A percentile compares a stretch with the other conserved stretches of the same genome.
These are phyloP conservation scores for Zygosaccharomyces pseudorouxii DNA, from an alignment of 805 yeast species.

Conservation along the genomic window DNA sequence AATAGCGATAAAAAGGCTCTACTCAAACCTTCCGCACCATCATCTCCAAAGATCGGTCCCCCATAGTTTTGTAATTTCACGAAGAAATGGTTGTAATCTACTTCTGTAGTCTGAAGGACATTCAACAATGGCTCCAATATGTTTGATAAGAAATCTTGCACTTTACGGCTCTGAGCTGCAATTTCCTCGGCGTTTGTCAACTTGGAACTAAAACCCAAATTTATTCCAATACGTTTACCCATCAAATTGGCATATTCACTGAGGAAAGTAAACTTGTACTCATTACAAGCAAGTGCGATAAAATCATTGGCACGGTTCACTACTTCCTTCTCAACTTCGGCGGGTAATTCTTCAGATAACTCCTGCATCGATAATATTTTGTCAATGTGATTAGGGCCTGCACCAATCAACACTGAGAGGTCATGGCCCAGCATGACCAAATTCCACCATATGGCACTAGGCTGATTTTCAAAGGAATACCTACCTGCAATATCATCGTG, in stretches of 20 bases:
- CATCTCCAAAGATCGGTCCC: constrained; percentile 36
- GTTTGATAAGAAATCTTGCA: constrained; percentile 21
- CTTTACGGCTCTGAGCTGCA: constrained; percentile 11
- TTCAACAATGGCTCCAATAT: constrained; percentile 58
- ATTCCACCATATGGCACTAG: constrained; percentile 91
- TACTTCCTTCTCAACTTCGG: constrained; percentile 48
- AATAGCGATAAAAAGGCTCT: constrained; percentile 18
- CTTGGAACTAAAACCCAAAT: constrained; percentile 28
- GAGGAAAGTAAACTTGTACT: constrained; percentile 60
- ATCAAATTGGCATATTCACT: constrained; percentile 53
- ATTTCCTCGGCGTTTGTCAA: constrained; percentile 4
- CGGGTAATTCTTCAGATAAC: constrained; percentile 40
- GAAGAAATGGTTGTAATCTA: constrained; percentile 82
- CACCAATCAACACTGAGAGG: constrained; percentile 75
- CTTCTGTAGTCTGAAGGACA: constrained; percentile 52
- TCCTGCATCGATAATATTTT: constrained; percentile 34
- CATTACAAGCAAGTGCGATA: constrained; percentile 59
- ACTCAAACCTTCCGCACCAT: constrained; percentile 20
- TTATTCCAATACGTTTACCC: constrained; percentile 65
- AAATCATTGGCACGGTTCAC: constrained; percentile 58
- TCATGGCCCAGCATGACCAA: constrained; percentile 79
- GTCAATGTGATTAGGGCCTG: constrained; percentile 50
- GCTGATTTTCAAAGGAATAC: constrained; percentile 79
- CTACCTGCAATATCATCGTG: constrained; percentile 72
- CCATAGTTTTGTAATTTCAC: constrained; percentile 50